A percentile compares a stretch with the other conserved stretches of the same genome.
phyloP scores from a whole-genome alignment of 345 rosid genomes.

The Lepidium didymum region DNA sequence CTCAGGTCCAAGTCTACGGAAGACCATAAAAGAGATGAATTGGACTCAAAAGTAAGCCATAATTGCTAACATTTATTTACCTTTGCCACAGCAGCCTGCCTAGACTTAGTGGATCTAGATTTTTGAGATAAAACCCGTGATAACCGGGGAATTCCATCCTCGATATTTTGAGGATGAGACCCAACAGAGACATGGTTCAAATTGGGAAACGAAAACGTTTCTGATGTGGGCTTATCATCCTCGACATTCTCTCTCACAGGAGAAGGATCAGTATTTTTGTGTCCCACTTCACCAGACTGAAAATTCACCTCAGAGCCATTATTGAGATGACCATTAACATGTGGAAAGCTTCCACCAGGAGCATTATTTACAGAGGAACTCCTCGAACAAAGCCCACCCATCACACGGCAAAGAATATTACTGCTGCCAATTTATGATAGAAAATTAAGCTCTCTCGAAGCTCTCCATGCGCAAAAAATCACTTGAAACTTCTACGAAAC shows the following conservation, averaged over 20 bases:
- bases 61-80: constrained; percentile 29
- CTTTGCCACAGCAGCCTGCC: constrained; percentile 80
- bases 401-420: constrained; percentile 15
- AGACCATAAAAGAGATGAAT: not conserved
- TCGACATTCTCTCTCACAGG: constrained; percentile 37
- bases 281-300: constrained; percentile 41
- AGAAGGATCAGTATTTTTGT: constrained; percentile 39
- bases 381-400: constrained; percentile 99
- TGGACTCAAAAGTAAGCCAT: not conserved
- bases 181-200: constrained; percentile 29
- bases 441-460: constrained; percentile 22
- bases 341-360: constrained; percentile 73
- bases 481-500: not conserved
- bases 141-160: constrained; percentile 74
- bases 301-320: constrained; percentile 34
- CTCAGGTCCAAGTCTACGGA: not conserved
- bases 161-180: constrained; percentile 36
- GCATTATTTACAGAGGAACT: constrained; percentile 87
- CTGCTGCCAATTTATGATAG: not conserved
- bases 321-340: constrained; percentile 49
- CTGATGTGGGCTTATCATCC: constrained; percentile 36
- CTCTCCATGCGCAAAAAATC: constrained; percentile 32
- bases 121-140: constrained; percentile 59
- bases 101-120: constrained; percentile 72
- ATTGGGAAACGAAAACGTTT: constrained; percentile 53